Evolutionary conservation across 116 monocot species (phyloP).

Genomic region (Zostera marina): DNA sequence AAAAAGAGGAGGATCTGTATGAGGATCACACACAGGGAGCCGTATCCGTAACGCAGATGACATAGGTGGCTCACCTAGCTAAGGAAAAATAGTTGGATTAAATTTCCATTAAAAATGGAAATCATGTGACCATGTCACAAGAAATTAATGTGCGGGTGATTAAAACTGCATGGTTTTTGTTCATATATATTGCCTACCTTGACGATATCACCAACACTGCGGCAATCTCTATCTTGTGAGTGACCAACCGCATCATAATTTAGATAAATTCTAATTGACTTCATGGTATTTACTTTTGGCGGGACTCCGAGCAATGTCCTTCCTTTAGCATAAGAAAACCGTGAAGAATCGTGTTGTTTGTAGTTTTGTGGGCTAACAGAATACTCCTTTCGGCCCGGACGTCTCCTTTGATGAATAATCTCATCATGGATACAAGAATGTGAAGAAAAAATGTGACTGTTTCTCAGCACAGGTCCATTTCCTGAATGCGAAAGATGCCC

Average conservation of each 20-base stretch:
- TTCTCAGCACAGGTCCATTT: slow-evolving; percentile 16
- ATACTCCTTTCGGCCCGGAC: slow-evolving; percentile 71
- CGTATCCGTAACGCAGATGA: slow-evolving; percentile 21
- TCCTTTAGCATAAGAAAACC: slow-evolving; percentile 18
- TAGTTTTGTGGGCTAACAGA: slow-evolving; percentile 90
- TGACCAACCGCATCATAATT: slow-evolving; percentile 98
- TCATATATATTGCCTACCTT: slow-evolving; percentile 30
- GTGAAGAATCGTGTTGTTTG: slow-evolving; percentile 8
- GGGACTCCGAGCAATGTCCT: slow-evolving; percentile 54
- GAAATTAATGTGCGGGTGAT: background rate
- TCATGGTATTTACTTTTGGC: slow-evolving; percentile 23
- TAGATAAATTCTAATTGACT: slow-evolving; percentile 81
- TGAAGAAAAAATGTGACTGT: slow-evolving; percentile 33
- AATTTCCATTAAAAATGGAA: background rate
- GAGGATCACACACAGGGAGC: slow-evolving; percentile 58
- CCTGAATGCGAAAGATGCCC: slow-evolving; percentile 15
- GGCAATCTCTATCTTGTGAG: slow-evolving; percentile 79
- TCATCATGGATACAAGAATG: slow-evolving; percentile 98
- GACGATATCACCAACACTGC: slow-evolving; percentile 64
- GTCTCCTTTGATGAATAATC: slow-evolving; percentile 76
- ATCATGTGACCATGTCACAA: background rate
- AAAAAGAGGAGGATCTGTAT: slow-evolving; percentile 59
- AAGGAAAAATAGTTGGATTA: slow-evolving; percentile 3
- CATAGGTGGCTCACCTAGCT: slow-evolving; percentile 86
- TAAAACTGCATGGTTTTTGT: background rate